Evolutionary conservation across 2,329 filamentous ascomycete genomes (phyloP).

Genomic region (Teratosphaeria gauchensis): DNA sequence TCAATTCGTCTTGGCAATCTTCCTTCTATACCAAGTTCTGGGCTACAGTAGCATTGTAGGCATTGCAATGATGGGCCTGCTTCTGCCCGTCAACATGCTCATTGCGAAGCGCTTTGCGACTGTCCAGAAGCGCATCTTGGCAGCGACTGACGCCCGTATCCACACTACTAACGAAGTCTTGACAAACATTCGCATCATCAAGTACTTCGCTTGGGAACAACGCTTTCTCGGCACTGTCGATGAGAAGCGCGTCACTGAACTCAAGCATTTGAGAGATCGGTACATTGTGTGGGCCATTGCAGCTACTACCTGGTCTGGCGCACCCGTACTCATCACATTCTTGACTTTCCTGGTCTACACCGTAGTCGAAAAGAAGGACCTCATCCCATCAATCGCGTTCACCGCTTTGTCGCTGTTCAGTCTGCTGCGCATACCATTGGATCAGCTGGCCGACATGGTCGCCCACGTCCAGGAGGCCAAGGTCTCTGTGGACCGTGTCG

Average conservation of each 20-base stretch:
- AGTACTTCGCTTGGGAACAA: conserved; percentile 97
- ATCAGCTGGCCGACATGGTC: conserved; percentile 97
- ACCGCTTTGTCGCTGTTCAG: conserved; percentile 94
- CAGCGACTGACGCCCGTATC: conserved; percentile 89
- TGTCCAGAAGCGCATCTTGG: conserved; percentile 84
- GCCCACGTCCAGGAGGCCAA: conserved; percentile 96
- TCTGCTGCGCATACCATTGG: conserved; percentile 81
- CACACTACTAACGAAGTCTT: conserved; percentile 94
- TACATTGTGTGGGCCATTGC: conserved; percentile 89
- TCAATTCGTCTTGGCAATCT: conserved; percentile 71
- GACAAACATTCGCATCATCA: conserved; percentile 97
- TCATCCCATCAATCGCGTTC: conserved; percentile 89
- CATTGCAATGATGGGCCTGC: conserved; percentile 76
- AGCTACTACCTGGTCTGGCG: conserved; percentile 92
- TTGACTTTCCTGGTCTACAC: conserved; percentile 94
- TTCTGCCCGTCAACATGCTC: conserved; percentile 81
- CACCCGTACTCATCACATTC: conserved; percentile 90
- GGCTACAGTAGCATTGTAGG: conserved; percentile 90
- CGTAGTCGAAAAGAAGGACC: conserved; percentile 73
- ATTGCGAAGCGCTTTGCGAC: conserved; percentile 78
- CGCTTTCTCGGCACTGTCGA: conserved; percentile 79
- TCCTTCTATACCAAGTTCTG: conserved; percentile 79
- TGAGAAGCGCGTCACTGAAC: conserved; percentile 72
- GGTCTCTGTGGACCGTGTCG: conserved; percentile 92
- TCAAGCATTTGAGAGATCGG: conserved; percentile 66